Evolutionary conservation across 257 asterid species (phyloP).

Genomic region (Nicotiana tomentosiformis): DNA sequence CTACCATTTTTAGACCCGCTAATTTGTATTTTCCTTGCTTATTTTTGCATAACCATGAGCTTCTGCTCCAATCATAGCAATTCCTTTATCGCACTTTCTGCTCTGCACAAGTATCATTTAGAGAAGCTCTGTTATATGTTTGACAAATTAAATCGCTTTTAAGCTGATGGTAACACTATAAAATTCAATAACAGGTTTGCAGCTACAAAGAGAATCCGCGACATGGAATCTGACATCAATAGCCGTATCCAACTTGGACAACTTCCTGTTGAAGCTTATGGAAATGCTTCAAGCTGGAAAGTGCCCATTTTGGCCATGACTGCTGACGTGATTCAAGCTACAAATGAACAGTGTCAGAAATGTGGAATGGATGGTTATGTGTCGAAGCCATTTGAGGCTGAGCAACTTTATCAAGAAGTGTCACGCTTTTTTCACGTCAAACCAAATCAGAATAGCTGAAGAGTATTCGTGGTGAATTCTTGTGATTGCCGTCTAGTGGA

Average conservation of each 20-base stretch:
- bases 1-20: background rate
- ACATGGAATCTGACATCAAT: conserved; percentile 42
- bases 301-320: conserved; percentile 96
- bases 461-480: background rate
- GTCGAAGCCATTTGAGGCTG: conserved; percentile 90
- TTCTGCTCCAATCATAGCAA: background rate
- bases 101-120: background rate
- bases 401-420: conserved; percentile 83
- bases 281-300: conserved; percentile 58
- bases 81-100: background rate
- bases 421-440: conserved; percentile 54
- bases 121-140: conserved; percentile 3
- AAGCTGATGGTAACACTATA: background rate
- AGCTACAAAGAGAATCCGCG: conserved; percentile 70
- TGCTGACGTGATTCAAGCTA: conserved; percentile 92
- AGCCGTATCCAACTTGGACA: conserved; percentile 42
- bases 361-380: conserved; percentile 89
- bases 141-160: background rate
- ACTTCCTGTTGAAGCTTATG: conserved; percentile 29
- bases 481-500: background rate
- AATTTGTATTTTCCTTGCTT: background rate
- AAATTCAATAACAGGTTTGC: conserved; percentile 46
- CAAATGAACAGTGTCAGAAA: conserved; percentile 55
- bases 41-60: background rate
- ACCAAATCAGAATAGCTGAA: conserved; percentile 27